Evolutionary conservation across 345 rosid genomes (phyloP).

Genomic region (Camelina neglecta): DNA sequence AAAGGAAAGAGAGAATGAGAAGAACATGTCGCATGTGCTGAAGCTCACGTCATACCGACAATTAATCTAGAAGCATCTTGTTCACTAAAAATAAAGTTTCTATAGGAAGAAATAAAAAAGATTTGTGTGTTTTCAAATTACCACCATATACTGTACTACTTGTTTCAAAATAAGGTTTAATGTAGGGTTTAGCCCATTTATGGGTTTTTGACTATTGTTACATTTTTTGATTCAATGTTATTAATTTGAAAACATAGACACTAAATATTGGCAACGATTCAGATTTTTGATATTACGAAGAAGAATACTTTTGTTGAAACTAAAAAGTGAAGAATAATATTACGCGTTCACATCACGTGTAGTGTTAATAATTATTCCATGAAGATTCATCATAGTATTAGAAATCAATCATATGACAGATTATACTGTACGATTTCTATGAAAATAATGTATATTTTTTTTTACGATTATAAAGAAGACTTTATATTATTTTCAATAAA

Average conservation of each 20-base stretch:
- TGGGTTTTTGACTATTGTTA: not conserved
- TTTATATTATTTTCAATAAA: not conserved
- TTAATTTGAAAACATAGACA: not conserved
- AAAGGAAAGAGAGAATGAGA: conserved; percentile 31
- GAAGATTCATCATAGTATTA: conserved; percentile 2
- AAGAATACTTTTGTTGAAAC: too few species aligned
- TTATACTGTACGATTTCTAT: conserved; percentile 10
- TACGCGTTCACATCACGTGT: conserved; percentile 40
- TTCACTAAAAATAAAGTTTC: not conserved
- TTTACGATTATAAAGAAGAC: not conserved
- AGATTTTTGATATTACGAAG: not conserved
- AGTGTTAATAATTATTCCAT: conserved; percentile 26
- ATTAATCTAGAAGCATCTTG: conserved; percentile 31
- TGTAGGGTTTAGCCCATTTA: conserved; percentile 6
- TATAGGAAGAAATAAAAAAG: not conserved
- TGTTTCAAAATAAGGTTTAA: conserved; percentile 10
- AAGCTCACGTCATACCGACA: conserved; percentile 40
- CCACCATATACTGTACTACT: too few species aligned
- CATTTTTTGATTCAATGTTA: conserved; percentile 8
- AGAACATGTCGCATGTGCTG: conserved; percentile 46
- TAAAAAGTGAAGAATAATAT: conserved; percentile 10
- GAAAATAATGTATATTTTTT: too few species aligned
- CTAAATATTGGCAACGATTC: not conserved
- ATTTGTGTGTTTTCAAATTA: not conserved
- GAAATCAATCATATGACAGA: conserved; percentile 21